Evolutionary conservation across 352 stramenopile genomes (phyloP).

Genomic region (Achlya hypogyna): DNA sequence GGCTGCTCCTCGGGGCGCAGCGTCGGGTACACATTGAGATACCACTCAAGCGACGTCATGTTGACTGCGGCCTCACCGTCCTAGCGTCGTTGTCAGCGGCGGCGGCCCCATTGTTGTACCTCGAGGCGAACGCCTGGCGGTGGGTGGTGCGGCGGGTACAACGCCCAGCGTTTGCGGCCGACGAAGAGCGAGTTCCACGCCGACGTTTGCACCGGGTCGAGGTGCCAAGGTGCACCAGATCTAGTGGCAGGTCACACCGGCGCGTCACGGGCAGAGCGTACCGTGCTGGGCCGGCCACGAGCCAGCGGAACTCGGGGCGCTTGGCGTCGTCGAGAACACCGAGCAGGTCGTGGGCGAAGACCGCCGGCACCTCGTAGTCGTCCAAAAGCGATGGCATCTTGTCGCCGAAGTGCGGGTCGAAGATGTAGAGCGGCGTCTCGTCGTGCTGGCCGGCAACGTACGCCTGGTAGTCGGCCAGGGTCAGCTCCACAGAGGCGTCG

Average conservation of each 20-base stretch:
- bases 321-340: slow-evolving; percentile 28
- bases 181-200: slow-evolving; percentile 94
- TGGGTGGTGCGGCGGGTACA: slow-evolving; percentile 86
- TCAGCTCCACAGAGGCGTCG: slow-evolving; percentile 56
- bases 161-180: slow-evolving; percentile 91
- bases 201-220: slow-evolving; percentile 92
- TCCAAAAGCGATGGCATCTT: slow-evolving; percentile 61
- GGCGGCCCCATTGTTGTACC: slow-evolving; percentile 68
- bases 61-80: slow-evolving; percentile 19
- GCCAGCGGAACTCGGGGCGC: slow-evolving; percentile 68
- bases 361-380: slow-evolving; percentile 57
- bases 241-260: too few species aligned
- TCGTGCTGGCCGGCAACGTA: slow-evolving; percentile 62
- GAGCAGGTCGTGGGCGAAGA: slow-evolving; percentile 75
- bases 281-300: slow-evolving; percentile 72
- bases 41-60: slow-evolving; percentile 81
- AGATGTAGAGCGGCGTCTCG: slow-evolving; percentile 84
- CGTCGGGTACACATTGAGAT: slow-evolving; percentile 77
- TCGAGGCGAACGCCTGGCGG: slow-evolving; percentile 53
- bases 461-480: slow-evolving; percentile 56
- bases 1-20: slow-evolving; percentile 60
- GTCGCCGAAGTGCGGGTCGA: slow-evolving; percentile 72
- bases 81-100: slow-evolving; percentile 31
- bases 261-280: neutral
- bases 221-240: slow-evolving; percentile 90